These are phyloP conservation scores for Stromatinia cepivora DNA, from an alignment of 2,329 filamentous ascomycete genomes.

Conservation along the genomic window DNA sequence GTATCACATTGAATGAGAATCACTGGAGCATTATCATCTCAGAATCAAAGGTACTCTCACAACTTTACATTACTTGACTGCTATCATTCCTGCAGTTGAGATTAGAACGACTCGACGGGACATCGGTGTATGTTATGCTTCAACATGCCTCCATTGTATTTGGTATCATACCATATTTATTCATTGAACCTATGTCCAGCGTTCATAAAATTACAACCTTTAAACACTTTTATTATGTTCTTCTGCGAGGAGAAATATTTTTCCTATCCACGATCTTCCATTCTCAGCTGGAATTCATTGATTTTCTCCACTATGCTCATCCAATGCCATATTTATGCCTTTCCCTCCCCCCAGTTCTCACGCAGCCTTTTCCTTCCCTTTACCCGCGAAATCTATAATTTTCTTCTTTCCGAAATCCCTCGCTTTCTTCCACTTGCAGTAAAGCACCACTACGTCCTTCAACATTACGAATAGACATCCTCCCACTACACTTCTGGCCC, in stretches of 20 bases:
- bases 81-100: background rate
- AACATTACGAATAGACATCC: conserved; percentile 86
- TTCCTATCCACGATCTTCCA: background rate
- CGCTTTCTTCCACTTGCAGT: conserved; percentile 63
- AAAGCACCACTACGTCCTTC: conserved; percentile 65
- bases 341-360: background rate
- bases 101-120: background rate
- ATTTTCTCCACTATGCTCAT: background rate
- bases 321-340: background rate
- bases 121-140: background rate
- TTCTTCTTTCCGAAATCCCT: conserved; percentile 55
- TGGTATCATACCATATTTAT: background rate
- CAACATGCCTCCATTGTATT: background rate
- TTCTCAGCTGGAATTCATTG: background rate
- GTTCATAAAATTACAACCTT: conserved; percentile 2
- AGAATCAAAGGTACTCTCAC: no score
- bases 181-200: background rate
- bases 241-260: background rate
- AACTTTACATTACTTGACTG: no score
- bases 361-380: background rate
- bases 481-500: conserved; percentile 86
- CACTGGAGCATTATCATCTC: background rate
- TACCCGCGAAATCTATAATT: conserved; percentile 43
- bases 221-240: background rate
- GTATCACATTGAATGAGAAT: background rate